Evolutionary conservation across 2,329 filamentous ascomycete species (phyloP).

Genomic region (Verticillium isaacii): DNA sequence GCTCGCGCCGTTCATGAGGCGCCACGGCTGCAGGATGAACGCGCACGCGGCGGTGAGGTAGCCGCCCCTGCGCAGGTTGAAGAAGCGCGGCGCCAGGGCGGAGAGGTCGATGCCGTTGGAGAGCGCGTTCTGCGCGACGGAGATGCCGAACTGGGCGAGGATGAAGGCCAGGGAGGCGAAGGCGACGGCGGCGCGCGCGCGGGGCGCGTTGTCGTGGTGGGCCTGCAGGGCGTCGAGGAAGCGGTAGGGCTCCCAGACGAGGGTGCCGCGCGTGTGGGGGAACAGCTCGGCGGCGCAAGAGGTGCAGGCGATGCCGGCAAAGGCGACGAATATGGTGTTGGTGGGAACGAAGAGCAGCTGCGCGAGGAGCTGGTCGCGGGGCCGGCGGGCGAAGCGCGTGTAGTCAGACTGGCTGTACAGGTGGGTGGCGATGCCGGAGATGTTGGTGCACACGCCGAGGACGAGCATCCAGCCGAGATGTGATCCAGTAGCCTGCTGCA

Average conservation of each 20-base stretch:
- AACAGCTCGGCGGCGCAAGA: slow-evolving; percentile 21
- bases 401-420: slow-evolving; percentile 24
- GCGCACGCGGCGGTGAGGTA: slow-evolving; percentile 14
- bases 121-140: slow-evolving; percentile 14
- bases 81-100: slow-evolving; percentile 18
- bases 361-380: slow-evolving; percentile 20
- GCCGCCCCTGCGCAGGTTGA: slow-evolving; percentile 12
- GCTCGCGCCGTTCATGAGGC: slow-evolving; percentile 14
- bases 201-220: slow-evolving; percentile 7
- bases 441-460: slow-evolving; percentile 21
- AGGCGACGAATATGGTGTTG: slow-evolving; percentile 20
- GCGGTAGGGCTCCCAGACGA: slow-evolving; percentile 22
- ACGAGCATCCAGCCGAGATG: slow-evolving; percentile 20
- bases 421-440: slow-evolving; percentile 21
- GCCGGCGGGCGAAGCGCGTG: slow-evolving; percentile 21
- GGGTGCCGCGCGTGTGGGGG: slow-evolving; percentile 13
- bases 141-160: slow-evolving; percentile 14
- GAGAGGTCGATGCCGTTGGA: slow-evolving; percentile 21
- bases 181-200: slow-evolving; percentile 13
- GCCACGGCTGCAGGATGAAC: slow-evolving; percentile 19
- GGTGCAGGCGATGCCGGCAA: slow-evolving; percentile 22
- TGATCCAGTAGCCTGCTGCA: slow-evolving; percentile 13
- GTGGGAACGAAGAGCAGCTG: slow-evolving; percentile 20
- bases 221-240: slow-evolving; percentile 18
- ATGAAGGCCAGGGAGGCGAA: slow-evolving; percentile 16